Evolutionary conservation across 805 yeast genomes (phyloP).

Genomic region (Maudiozyma turicensis): DNA sequence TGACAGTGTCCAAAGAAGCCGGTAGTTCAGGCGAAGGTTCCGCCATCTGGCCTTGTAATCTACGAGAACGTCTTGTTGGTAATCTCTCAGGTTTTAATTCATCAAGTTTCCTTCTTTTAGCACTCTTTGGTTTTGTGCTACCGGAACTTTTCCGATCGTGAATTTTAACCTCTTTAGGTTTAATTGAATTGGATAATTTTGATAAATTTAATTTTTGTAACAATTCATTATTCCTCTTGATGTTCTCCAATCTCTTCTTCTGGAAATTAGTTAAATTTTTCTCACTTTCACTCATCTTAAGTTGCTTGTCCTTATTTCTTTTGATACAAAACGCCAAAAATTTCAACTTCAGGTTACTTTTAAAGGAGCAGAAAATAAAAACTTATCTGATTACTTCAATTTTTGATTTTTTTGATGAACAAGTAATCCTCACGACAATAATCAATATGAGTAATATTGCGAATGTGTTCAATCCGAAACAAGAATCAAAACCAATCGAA

Average conservation of each 20-base stretch:
- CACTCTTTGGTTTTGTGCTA: not conserved
- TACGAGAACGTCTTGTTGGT: conserved; percentile 68
- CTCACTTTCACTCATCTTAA: conserved; percentile 2
- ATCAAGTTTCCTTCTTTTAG: conserved; percentile 4
- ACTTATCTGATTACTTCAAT: not conserved
- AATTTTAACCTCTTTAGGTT: conserved; percentile 26
- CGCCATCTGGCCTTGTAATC: conserved; percentile 66
- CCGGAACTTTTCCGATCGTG: conserved; percentile 36
- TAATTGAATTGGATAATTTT: conserved; percentile 3
- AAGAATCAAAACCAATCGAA: conserved; percentile 3
- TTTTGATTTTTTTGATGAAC: not conserved
- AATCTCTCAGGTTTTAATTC: conserved; percentile 19
- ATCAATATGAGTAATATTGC: conserved; percentile 34
- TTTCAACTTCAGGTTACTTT: too few relatives aligned
- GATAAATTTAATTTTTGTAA: conserved; percentile 57
- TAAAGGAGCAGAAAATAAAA: too few relatives aligned
- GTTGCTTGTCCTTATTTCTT: too few relatives aligned
- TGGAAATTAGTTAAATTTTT: conserved; percentile 51
- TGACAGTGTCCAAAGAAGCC: not conserved
- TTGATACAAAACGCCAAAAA: too few relatives aligned
- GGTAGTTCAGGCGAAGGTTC: not conserved
- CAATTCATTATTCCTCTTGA: conserved; percentile 71
- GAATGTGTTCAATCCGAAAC: conserved; percentile 43
- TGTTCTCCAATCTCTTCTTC: conserved; percentile 62
- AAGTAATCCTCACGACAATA: not conserved